Evolutionary conservation across 2,329 filamentous ascomycete species (phyloP), one percentile per base, ranked within the genome.

Genomic region (Elsinoe ampelina): DNA sequence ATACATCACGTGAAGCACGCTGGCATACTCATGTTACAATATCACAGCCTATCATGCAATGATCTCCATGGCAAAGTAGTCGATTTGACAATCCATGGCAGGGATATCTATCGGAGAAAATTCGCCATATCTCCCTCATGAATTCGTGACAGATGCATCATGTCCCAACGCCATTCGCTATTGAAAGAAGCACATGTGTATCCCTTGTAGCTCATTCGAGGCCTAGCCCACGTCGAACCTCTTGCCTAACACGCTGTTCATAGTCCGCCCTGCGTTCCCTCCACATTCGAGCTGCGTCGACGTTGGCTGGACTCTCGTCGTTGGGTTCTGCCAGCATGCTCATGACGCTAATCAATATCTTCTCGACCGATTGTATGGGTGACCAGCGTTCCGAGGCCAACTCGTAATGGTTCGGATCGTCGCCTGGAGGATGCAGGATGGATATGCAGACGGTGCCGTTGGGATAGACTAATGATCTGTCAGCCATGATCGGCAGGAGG

Each of bases 351-450:
- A 97, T 90, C 63, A 97, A 78, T 64, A 97, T 97, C 78, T 96
- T 97, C 75, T 97, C 93, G 63, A 96, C 92, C 59, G 87, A 93
- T 75, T 97, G 93, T 61, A 97, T 95, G 11, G 92, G 92, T 26
- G 87, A 92, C 92, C 92, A 97, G 61, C 92, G 85, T 76, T 97
- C 93, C 1, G 87, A 90, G 6, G 93, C 92, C 65, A 92, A 88
- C 73, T 97, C 92, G 79, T 97, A 97, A 77, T 95, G 91, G 75
- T 96, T 96, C 56, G 93, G 93, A 72, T 97, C 92, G 74, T 97
- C 92, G 66, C 93, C 92, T 2, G 92, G 92, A 2, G 92, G 86
- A 72, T 97, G 92, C 1, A 97, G 84, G 75, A 97, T 97, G n/a
- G 89, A 95, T 67, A 97, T 97, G 76, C 92, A 97, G 65, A 97